Conservation (phyloP, 2,329 filamentous ascomycete species). For the Exophiala xenobiotica region DNA sequence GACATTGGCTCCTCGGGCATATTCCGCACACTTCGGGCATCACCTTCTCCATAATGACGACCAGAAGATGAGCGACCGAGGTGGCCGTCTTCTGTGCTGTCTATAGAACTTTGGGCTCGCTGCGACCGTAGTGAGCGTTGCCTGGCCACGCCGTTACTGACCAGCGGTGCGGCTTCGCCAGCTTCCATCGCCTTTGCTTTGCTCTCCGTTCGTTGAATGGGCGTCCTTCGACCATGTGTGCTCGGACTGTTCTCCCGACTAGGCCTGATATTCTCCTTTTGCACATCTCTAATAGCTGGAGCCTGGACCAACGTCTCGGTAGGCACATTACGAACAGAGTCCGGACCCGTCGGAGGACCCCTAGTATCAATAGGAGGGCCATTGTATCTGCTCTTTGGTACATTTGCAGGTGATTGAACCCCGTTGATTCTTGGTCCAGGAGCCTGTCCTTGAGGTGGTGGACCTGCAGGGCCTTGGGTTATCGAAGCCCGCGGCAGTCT, state of each 20-base stretch:
- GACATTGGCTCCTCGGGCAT: constrained; percentile 46
- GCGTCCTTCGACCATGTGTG: constrained; percentile 64
- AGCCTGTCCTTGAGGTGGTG: constrained; percentile 64
- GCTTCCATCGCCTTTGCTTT: constrained; percentile 49
- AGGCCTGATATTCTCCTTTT: constrained; percentile 26
- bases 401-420: constrained; percentile 21
- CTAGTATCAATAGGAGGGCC: constrained; percentile 44
- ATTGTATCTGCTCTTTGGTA: constrained; percentile 37
- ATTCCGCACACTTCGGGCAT: constrained; percentile 42
- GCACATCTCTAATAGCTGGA: constrained; percentile 24
- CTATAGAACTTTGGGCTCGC: constrained; percentile 64
- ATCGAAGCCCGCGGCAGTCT: constrained; percentile 60
- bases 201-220: constrained; percentile 52
- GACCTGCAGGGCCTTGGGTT: constrained; percentile 60
- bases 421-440: constrained; percentile 56
- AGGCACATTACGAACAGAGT: constrained; percentile 19
- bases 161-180: constrained; percentile 46
- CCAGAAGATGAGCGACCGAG: constrained; percentile 39
- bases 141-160: constrained; percentile 41
- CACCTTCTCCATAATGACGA: constrained; percentile 35
- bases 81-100: constrained; percentile 63
- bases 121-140: constrained; percentile 57
- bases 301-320: constrained; percentile 20
- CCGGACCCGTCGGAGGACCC: constrained; percentile 22
- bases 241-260: constrained; percentile 50